phyloP scores from a whole-genome alignment of 164 flowering plant species.

The Hamamelis virginiana region DNA sequence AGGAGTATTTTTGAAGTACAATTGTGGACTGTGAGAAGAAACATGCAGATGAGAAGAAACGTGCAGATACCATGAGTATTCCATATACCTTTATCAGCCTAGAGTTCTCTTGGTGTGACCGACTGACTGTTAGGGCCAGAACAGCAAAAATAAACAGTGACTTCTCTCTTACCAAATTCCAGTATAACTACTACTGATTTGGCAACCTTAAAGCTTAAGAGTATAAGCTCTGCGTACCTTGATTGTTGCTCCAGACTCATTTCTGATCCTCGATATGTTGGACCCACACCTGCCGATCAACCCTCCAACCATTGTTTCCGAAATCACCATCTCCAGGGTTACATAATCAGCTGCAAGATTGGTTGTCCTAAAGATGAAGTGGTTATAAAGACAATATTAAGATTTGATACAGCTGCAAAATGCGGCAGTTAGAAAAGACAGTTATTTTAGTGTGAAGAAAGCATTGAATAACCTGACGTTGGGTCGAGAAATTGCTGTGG shows the following conservation, averaged over 20 bases:
- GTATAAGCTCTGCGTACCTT: conserved; percentile 43
- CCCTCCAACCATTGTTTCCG: conserved; percentile 85
- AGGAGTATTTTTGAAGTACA: background rate
- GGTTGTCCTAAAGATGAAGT: conserved; percentile 66
- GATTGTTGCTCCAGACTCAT: conserved; percentile 74
- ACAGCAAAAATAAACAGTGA: too few relatives aligned
- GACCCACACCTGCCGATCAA: conserved; percentile 78
- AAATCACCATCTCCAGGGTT: conserved; percentile 65
- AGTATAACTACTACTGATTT: background rate
- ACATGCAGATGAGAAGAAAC: too few relatives aligned
- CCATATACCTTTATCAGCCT: too few relatives aligned
- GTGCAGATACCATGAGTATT: too few relatives aligned
- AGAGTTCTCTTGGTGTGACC: background rate
- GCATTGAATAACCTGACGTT: conserved; percentile 58
- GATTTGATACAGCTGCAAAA: conserved; percentile 24
- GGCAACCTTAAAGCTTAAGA: background rate
- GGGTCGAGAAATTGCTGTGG: conserved; percentile 50
- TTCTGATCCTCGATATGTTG: conserved; percentile 82
- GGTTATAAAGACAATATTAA: conserved; percentile 38
- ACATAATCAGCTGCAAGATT: conserved; percentile 85
- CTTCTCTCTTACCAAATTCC: background rate
- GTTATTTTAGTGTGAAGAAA: conserved; percentile 13
- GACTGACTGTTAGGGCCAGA: background rate
- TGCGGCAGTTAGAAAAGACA: conserved; percentile 13
- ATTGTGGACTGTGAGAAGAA: background rate